Evolutionary conservation across 2,329 filamentous ascomycete species (phyloP).

Genomic region (Coniochaeta hoffmannii): DNA sequence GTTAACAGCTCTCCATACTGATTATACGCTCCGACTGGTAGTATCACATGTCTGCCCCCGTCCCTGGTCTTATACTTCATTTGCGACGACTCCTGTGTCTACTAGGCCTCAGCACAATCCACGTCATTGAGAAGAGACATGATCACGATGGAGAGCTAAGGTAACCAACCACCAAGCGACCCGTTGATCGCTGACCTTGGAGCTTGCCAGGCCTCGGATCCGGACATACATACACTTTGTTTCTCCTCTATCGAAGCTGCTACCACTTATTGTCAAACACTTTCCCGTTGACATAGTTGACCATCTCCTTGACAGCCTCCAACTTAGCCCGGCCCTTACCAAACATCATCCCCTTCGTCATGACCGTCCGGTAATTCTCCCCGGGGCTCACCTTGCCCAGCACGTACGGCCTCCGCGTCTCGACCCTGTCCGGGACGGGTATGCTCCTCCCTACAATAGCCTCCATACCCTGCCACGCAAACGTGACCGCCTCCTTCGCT

Average conservation of each 20-base stretch:
- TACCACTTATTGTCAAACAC: slow-evolving; percentile 36
- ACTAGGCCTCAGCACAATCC: too few species aligned
- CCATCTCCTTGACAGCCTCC: slow-evolving; percentile 38
- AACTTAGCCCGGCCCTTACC: slow-evolving; percentile 35
- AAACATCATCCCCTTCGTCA: slow-evolving; percentile 44
- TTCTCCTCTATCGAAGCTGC: too few species aligned
- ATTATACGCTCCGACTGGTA: too few species aligned
- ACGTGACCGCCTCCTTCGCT: slow-evolving; percentile 53
- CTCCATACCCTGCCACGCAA: slow-evolving; percentile 56
- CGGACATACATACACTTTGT: too few species aligned
- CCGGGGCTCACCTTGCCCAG: slow-evolving; percentile 48
- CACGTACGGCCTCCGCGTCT: slow-evolving; percentile 42
- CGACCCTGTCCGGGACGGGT: slow-evolving; percentile 43
- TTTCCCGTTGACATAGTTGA: slow-evolving; percentile 41
- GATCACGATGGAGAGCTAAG: too few species aligned
- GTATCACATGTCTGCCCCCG: too few species aligned
- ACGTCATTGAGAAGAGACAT: too few species aligned
- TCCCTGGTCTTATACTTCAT: too few species aligned
- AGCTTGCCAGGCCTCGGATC: background rate
- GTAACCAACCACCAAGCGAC: too few species aligned
- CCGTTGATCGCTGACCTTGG: too few species aligned
- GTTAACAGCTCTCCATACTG: too few species aligned
- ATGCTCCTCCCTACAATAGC: slow-evolving; percentile 47
- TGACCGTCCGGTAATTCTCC: slow-evolving; percentile 44
- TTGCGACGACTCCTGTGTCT: too few species aligned